Percentiles rank a stretch among this genome's conserved stretches.
Evolutionary conservation across 1,284 basidiomycete species (phyloP).

Genomic region (Irpex sp.): DNA sequence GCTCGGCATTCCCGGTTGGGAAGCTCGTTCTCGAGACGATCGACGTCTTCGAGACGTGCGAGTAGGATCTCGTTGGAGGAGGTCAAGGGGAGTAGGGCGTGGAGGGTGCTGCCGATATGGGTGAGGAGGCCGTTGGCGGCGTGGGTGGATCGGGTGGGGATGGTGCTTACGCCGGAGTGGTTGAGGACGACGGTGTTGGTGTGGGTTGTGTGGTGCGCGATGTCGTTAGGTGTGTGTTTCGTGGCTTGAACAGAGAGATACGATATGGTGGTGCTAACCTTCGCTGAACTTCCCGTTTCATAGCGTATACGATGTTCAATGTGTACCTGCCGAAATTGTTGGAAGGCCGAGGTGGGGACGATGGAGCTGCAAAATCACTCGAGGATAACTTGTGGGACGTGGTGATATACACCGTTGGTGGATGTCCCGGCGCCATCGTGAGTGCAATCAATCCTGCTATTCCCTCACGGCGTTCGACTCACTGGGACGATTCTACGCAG

Average conservation of each 20-base stretch:
- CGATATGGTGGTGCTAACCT: background rate
- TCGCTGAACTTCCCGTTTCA: slow-evolving; percentile 9
- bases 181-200: slow-evolving; percentile 85
- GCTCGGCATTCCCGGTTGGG: background rate
- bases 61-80: slow-evolving; percentile 49
- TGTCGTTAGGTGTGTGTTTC: slow-evolving; percentile 66
- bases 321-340: slow-evolving; percentile 94
- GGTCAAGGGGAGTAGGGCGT: slow-evolving; percentile 41
- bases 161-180: slow-evolving; percentile 90
- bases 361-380: slow-evolving; percentile 53
- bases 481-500: slow-evolving; percentile 44
- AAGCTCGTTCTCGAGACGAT: background rate
- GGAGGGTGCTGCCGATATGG: slow-evolving; percentile 50
- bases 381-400: slow-evolving; percentile 85
- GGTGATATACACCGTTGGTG: slow-evolving; percentile 85
- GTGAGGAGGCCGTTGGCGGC: slow-evolving; percentile 61
- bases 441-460: slow-evolving; percentile 34
- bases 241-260: slow-evolving; percentile 2
- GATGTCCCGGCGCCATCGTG: slow-evolving; percentile 89
- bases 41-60: background rate
- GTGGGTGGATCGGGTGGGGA: slow-evolving; percentile 78
- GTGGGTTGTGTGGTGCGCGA: slow-evolving; percentile 87
- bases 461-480: background rate
- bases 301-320: slow-evolving; percentile 96
- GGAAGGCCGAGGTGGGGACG: slow-evolving; percentile 56